Percentiles rank a stretch among this genome's conserved stretches.
Evolutionary conservation across 805 yeast genomes (phyloP).

Genomic region (Saturnispora sekii): DNA sequence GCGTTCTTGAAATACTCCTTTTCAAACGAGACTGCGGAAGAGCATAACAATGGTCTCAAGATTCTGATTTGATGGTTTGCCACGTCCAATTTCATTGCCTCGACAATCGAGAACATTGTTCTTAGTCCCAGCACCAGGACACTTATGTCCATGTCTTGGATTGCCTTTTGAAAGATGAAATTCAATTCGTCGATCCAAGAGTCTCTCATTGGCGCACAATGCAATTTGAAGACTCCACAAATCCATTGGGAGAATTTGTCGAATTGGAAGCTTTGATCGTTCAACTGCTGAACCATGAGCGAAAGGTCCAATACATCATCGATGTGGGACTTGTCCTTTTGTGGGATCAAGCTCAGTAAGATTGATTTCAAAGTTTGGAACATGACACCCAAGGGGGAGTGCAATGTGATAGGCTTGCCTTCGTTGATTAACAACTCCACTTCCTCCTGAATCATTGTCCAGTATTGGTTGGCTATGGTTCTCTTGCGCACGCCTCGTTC

Average conservation of each 20-base stretch:
- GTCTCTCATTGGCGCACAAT: constrained; percentile 95
- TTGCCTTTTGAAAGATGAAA: constrained; percentile 41
- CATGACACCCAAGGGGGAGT: constrained; percentile 46
- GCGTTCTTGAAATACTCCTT: constrained; percentile 64
- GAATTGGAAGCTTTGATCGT: constrained; percentile 64
- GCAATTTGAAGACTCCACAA: constrained; percentile 68
- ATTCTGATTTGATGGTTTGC: constrained; percentile 91
- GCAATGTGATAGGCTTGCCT: constrained; percentile 12
- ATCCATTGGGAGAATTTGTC: constrained; percentile 65
- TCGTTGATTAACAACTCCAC: constrained; percentile 32
- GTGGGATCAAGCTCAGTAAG: constrained; percentile 63
- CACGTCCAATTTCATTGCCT: constrained; percentile 90
- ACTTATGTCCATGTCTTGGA: constrained; percentile 17
- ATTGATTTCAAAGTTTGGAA: constrained; percentile 75
- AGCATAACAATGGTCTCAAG: constrained; percentile 71
- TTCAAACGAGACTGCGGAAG: constrained; percentile 84
- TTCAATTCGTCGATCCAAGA: constrained; percentile 81
- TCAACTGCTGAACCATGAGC: constrained; percentile 63
- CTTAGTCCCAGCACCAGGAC: constrained; percentile 67
- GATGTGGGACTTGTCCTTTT: constrained; percentile 59
- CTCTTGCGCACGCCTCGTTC: constrained; percentile 80
- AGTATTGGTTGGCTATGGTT: constrained; percentile 67
- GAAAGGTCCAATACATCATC: constrained; percentile 70
- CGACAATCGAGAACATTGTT: constrained; percentile 70
- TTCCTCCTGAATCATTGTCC: constrained; percentile 69